These are phyloP conservation scores for Phragmites australis DNA, from an alignment of 176 grass and related monocot species.

Conservation along the genomic window DNA sequence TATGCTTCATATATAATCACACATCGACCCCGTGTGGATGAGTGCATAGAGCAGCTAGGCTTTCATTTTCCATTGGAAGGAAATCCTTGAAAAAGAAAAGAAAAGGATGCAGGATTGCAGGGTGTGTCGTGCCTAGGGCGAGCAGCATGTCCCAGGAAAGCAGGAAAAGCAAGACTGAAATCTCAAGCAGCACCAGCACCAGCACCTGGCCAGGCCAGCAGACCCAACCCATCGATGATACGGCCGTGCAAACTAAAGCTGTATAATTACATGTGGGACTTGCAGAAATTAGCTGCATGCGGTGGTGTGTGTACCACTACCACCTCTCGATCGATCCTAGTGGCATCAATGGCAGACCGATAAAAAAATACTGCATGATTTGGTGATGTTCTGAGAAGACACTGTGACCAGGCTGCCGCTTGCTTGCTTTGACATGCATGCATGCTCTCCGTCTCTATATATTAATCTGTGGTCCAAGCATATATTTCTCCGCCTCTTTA, in stretches of 20 bases:
- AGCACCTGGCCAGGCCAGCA: constrained; percentile 29
- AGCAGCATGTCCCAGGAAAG: constrained; percentile 65
- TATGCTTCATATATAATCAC: too few species aligned
- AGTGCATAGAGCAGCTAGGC: too few species aligned
- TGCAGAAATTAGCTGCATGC: background rate
- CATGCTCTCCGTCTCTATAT: background rate
- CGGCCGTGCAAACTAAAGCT: constrained; percentile 3
- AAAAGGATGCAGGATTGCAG: constrained; percentile 24
- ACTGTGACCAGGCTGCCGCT: background rate
- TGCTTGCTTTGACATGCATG: background rate
- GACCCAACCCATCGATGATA: constrained; percentile 36
- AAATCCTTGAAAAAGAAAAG: background rate
- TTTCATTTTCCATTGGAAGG: too few species aligned
- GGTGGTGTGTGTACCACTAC: too few species aligned
- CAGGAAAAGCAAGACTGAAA: constrained; percentile 24
- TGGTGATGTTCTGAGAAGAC: constrained; percentile 29
- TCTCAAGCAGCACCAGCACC: background rate
- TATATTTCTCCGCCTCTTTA: background rate
- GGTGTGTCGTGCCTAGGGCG: constrained; percentile 52
- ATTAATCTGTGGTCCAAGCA: background rate
- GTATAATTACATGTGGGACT: background rate
- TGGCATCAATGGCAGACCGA: background rate
- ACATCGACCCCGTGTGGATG: too few species aligned
- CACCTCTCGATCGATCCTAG: background rate
- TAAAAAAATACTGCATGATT: background rate